Evolutionary conservation across 2,329 filamentous ascomycete genomes (phyloP).

Genomic region (Calonectria multiphialidica): DNA sequence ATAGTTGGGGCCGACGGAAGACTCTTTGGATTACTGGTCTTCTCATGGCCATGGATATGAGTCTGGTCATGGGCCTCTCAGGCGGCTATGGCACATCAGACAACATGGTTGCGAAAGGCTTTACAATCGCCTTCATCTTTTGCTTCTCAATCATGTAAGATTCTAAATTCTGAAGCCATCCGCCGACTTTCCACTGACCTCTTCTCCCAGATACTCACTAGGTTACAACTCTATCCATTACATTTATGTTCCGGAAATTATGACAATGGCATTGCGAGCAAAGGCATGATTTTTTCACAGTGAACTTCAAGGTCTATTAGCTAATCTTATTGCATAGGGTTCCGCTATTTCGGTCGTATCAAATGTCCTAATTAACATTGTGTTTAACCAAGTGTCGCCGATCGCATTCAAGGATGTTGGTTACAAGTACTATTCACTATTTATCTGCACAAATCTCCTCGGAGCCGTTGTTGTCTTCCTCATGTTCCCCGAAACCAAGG

Average conservation of each 20-base stretch:
- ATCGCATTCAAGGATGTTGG: conserved; percentile 4
- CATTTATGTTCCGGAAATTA: conserved; percentile 7
- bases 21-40: conserved; percentile 6
- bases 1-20: not conserved
- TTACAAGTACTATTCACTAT: conserved; percentile 4
- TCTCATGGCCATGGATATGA: not conserved
- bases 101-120: not conserved
- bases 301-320: not conserved
- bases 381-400: conserved; percentile 1
- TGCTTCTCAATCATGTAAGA: not conserved
- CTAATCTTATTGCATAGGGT: not conserved
- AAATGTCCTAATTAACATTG: conserved; percentile 3
- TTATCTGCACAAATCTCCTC: conserved; percentile 8
- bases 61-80: not conserved
- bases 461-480: not conserved
- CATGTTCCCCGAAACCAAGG: conserved; percentile 18
- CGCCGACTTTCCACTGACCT: not conserved
- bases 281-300: not conserved
- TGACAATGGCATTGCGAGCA: conserved; percentile 3
- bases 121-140: conserved; percentile 1
- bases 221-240: conserved; percentile 12
- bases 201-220: not conserved
- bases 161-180: too few species aligned
- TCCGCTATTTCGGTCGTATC: not conserved
- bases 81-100: not conserved